phyloP scores from a whole-genome alignment of 306 rosid species.

The Acmispon strigosus region DNA sequence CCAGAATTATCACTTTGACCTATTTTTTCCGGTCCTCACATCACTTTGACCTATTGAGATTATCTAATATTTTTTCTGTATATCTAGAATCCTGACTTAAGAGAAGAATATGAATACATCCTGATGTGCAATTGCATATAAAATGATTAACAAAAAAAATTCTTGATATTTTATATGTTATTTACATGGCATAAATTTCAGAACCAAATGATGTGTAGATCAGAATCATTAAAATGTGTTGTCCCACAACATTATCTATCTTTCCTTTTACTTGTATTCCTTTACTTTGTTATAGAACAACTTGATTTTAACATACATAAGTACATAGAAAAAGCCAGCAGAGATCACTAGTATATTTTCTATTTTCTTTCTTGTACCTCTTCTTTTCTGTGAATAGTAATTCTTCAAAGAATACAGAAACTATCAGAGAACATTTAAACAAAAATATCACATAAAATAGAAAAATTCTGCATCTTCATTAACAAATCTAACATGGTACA shows the following conservation, averaged over 20 bases:
- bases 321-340: slow-evolving; percentile 1
- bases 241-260: not conserved
- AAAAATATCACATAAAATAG: not conserved
- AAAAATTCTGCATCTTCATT: not conserved
- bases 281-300: not conserved
- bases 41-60: not conserved
- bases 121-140: not conserved
- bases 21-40: too few species aligned
- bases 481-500: not conserved
- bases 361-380: not conserved
- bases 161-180: not conserved
- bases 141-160: not conserved
- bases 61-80: not conserved
- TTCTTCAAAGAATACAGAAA: not conserved
- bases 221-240: not conserved
- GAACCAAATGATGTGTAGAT: not conserved
- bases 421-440: not conserved
- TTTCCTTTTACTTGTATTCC: not conserved
- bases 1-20: not conserved
- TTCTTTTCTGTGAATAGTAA: too few species aligned
- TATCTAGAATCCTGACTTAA: not conserved
- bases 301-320: not conserved
- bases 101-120: not conserved
- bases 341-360: not conserved
- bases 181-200: not conserved